Conservation (phyloP, 2,329 filamentous ascomycete genomes). For the Diaporthe citrichinensis region DNA sequence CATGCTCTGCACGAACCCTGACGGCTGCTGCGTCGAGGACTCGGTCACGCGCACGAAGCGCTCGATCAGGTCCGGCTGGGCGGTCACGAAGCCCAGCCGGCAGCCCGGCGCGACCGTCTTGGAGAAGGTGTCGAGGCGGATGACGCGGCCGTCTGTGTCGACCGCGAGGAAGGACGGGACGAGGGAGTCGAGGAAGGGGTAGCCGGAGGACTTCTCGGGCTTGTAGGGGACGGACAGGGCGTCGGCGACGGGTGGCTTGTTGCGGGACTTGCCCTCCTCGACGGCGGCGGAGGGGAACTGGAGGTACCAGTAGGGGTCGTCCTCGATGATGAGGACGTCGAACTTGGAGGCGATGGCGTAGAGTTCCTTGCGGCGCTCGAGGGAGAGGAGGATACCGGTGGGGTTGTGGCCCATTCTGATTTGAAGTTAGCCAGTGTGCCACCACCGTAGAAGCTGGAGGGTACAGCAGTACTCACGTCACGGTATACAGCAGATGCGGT, state of each 20-base stretch:
- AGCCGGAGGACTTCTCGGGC: conserved; percentile 68
- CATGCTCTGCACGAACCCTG: conserved; percentile 89
- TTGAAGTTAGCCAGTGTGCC: neutral
- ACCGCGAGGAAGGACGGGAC: conserved; percentile 86
- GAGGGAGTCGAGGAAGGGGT: conserved; percentile 84
- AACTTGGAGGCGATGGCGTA: conserved; percentile 86
- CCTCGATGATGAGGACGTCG: conserved; percentile 92
- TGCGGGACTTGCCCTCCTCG: conserved; percentile 64
- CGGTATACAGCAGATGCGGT: conserved; percentile 90
- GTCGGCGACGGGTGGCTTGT: conserved; percentile 49
- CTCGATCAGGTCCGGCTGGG: conserved; percentile 83
- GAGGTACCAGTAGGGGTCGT: conserved; percentile 96
- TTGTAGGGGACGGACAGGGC: conserved; percentile 51
- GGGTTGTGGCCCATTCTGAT: conserved; percentile 84
- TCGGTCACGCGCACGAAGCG: conserved; percentile 82
- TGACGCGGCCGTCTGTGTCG: conserved; percentile 87
- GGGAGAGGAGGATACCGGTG: conserved; percentile 80
- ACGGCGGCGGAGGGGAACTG: conserved; percentile 82
- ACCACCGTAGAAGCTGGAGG: neutral
- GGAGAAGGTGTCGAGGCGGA: conserved; percentile 93
- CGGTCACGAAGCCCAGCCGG: conserved; percentile 91
- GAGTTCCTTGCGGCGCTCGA: conserved; percentile 81
- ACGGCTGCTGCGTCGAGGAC: conserved; percentile 84
- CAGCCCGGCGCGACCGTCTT: conserved; percentile 94
- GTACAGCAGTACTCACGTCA: conserved; percentile 77